Percentiles rank a stretch among this genome's conserved stretches.
Conservation (phyloP, 2,329 filamentous ascomycete species). For the Chrysosporium queenslandicum region DNA sequence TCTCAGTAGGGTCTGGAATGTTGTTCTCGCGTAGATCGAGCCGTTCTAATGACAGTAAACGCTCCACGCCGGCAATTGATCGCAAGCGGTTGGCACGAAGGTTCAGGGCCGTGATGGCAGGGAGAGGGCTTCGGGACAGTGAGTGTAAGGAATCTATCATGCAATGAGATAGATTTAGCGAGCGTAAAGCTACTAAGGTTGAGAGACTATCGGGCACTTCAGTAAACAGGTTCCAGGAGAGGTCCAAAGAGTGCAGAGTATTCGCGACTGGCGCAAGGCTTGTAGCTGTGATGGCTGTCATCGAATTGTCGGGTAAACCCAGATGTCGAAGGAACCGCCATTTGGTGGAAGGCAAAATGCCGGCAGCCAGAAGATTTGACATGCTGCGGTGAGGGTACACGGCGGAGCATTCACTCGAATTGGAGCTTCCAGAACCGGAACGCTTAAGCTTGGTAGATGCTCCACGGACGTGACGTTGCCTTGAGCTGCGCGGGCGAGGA, state of each 20-base stretch:
- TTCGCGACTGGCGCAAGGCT: slow-evolving; percentile 75
- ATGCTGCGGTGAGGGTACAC: slow-evolving; percentile 54
- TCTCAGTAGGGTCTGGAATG: slow-evolving; percentile 79
- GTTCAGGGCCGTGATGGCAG: slow-evolving; percentile 87
- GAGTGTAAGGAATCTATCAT: slow-evolving; percentile 96
- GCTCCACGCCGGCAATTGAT: slow-evolving; percentile 82
- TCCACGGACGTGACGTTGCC: slow-evolving; percentile 58
- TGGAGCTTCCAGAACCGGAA: slow-evolving; percentile 85
- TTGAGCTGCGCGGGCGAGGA: slow-evolving; percentile 61
- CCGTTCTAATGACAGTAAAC: slow-evolving; percentile 75
- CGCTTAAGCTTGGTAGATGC: slow-evolving; percentile 65
- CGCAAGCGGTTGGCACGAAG: slow-evolving; percentile 77
- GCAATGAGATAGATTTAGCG: slow-evolving; percentile 87
- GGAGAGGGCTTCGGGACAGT: slow-evolving; percentile 71
- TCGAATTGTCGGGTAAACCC: slow-evolving; percentile 79
- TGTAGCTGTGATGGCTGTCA: slow-evolving; percentile 65
- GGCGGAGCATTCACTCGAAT: slow-evolving; percentile 57
- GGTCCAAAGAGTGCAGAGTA: slow-evolving; percentile 80
- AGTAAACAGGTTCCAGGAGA: slow-evolving; percentile 87
- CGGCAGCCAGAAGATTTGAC: slow-evolving; percentile 62
- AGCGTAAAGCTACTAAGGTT: slow-evolving; percentile 74
- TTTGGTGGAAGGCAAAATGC: slow-evolving; percentile 69
- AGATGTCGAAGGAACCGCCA: slow-evolving; percentile 93
- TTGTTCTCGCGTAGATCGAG: slow-evolving; percentile 86
- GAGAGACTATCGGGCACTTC: slow-evolving; percentile 88